Evolutionary conservation across 2,329 filamentous ascomycete genomes (phyloP).

Genomic region (Dichotomopilus funicola): DNA sequence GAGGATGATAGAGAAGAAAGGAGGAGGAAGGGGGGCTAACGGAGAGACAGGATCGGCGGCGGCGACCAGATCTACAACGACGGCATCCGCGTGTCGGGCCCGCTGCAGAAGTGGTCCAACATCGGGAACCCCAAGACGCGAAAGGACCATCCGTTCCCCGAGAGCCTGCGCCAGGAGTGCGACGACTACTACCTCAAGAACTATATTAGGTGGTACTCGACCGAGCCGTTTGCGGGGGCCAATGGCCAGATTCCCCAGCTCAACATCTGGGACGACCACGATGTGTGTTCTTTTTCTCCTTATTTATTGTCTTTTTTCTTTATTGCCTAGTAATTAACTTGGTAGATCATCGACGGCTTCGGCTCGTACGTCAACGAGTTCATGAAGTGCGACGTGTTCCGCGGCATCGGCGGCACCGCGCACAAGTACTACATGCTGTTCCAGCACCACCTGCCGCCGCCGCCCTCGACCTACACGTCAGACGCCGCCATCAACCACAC

Average conservation of each 20-base stretch:
- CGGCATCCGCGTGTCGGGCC: constrained; percentile 76
- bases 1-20: not conserved
- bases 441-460: constrained; percentile 86
- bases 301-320: too few species aligned
- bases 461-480: constrained; percentile 77
- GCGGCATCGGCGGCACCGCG: constrained; percentile 81
- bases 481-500: constrained; percentile 32
- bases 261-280: constrained; percentile 98
- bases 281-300: constrained; percentile 42
- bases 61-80: constrained; percentile 98
- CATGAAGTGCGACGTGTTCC: constrained; percentile 80
- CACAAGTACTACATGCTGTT: constrained; percentile 99
- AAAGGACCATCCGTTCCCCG: constrained; percentile 68
- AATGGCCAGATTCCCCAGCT: constrained; percentile 92
- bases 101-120: constrained; percentile 73
- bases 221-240: constrained; percentile 75
- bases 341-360: constrained; percentile 80
- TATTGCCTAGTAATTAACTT: constrained; percentile 29
- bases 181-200: constrained; percentile 89
- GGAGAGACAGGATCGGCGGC: constrained; percentile 63
- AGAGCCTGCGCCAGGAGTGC: constrained; percentile 71
- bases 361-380: constrained; percentile 92
- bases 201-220: constrained; percentile 78
- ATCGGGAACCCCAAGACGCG: constrained; percentile 81
- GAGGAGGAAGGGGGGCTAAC: not conserved